These are phyloP conservation scores for Exutisphaerella laricina DNA, from an alignment of 2,329 filamentous ascomycete genomes.

Conservation along the genomic window DNA sequence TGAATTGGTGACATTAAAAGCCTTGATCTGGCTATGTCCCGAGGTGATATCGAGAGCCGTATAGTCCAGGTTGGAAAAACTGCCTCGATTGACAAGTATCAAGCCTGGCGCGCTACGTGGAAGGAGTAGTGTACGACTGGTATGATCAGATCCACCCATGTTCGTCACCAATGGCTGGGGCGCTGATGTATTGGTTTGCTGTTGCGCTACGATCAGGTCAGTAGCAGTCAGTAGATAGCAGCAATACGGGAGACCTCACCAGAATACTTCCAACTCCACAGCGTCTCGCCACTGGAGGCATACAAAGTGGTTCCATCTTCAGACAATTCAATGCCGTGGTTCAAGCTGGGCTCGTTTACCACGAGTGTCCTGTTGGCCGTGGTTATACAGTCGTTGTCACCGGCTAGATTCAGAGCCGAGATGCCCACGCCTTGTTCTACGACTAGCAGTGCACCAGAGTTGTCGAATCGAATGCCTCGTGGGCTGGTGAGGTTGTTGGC, in stretches of 20 bases:
- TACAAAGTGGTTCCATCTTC: slow-evolving; percentile 47
- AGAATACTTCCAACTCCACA: slow-evolving; percentile 61
- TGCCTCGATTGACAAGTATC: slow-evolving; percentile 62
- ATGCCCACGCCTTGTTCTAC: slow-evolving; percentile 37
- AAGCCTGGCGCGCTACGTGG: slow-evolving; percentile 50
- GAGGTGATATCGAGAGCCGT: slow-evolving; percentile 46
- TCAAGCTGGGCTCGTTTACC: slow-evolving; percentile 35
- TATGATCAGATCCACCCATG: slow-evolving; percentile 59
- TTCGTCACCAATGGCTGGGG: slow-evolving; percentile 53
- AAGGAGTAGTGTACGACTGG: slow-evolving; percentile 61
- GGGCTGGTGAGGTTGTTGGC: slow-evolving; percentile 42
- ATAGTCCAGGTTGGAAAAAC: slow-evolving; percentile 56
- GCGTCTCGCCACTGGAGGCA: slow-evolving; percentile 53
- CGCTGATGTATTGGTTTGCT: slow-evolving; percentile 41
- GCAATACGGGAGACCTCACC: not conserved
- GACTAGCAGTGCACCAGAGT: slow-evolving; percentile 44
- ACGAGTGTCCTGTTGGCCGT: slow-evolving; percentile 22
- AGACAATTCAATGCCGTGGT: slow-evolving; percentile 48
- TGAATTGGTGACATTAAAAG: slow-evolving; percentile 49
- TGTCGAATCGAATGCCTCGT: slow-evolving; percentile 46
- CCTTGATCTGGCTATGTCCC: slow-evolving; percentile 63
- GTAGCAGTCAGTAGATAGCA: not conserved
- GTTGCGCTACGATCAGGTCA: slow-evolving; percentile 19
- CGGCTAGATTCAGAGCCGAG: slow-evolving; percentile 21
- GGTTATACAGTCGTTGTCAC: slow-evolving; percentile 24